Conservation (phyloP, 2,329 filamentous ascomycete genomes). For the Neurospora sp. region DNA sequence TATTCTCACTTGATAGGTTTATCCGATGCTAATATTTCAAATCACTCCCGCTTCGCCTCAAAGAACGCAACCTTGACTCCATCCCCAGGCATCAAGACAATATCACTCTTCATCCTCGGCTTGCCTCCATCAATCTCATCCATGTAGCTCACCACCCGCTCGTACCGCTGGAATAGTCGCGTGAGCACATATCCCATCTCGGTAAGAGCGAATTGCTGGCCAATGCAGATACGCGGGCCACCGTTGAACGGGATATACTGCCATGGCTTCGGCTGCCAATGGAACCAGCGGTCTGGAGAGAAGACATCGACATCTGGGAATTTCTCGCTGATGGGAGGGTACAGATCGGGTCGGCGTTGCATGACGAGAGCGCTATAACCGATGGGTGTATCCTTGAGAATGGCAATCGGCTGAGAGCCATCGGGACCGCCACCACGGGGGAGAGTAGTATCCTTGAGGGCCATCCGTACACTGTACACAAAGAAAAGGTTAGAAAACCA, state of each 20-base stretch:
- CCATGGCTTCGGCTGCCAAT: conserved; percentile 56
- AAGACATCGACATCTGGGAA: conserved; percentile 42
- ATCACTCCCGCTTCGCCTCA: conserved; percentile 27
- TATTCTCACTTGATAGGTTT: background rate
- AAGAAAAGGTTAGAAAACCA: background rate
- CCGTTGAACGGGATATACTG: conserved; percentile 69
- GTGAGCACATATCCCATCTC: conserved; percentile 67
- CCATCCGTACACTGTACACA: conserved; percentile 44
- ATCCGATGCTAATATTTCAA: background rate
- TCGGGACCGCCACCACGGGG: conserved; percentile 61
- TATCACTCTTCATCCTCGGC: conserved; percentile 47
- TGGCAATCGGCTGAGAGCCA: conserved; percentile 49
- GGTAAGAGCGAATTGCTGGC: conserved; percentile 73
- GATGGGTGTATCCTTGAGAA: conserved; percentile 57
- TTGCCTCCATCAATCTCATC: conserved; percentile 41
- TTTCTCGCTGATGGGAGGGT: conserved; percentile 38
- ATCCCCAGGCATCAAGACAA: conserved; percentile 49
- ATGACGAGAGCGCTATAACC: conserved; percentile 60
- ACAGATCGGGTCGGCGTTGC: conserved; percentile 59
- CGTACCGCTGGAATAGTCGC: conserved; percentile 63
- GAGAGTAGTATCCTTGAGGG: conserved; percentile 64
- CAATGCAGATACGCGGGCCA: conserved; percentile 64
- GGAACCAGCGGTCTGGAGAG: conserved; percentile 57
- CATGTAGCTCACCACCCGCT: conserved; percentile 51
- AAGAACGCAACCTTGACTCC: conserved; percentile 50